A percentile compares a stretch with the other conserved stretches of the same genome.
Evolutionary conservation across 2,329 filamentous ascomycete species (phyloP).

Genomic region (Triangularia setosa): DNA sequence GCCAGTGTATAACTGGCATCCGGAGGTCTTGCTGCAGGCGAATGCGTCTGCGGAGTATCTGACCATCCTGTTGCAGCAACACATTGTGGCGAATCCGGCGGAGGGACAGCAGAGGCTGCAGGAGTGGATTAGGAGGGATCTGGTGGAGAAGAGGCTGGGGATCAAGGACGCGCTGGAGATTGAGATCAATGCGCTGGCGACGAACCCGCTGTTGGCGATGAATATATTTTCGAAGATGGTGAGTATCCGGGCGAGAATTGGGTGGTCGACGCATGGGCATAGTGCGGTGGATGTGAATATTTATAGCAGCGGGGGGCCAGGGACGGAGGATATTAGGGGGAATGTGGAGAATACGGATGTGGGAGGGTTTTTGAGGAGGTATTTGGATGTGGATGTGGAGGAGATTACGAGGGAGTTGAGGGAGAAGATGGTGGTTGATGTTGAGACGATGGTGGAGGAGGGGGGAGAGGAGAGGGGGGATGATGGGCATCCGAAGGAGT

Average conservation of each 20-base stretch:
- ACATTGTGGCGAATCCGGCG: conserved; percentile 43
- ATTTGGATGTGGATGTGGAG: conserved; percentile 75
- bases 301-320: conserved; percentile 71
- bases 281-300: conserved; percentile 94
- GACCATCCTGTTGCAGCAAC: conserved; percentile 55
- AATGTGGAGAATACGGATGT: conserved; percentile 96
- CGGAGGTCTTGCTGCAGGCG: conserved; percentile 67
- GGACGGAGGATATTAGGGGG: conserved; percentile 63
- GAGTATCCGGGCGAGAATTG: conserved; percentile 80
- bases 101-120: conserved; percentile 40
- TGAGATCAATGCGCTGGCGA: conserved; percentile 66
- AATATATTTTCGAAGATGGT: conserved; percentile 76
- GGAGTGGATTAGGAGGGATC: conserved; percentile 62
- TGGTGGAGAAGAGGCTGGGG: conserved; percentile 69
- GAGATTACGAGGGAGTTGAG: conserved; percentile 72
- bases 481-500: conserved; percentile 12
- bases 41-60: conserved; percentile 77
- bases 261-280: conserved; percentile 94
- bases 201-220: conserved; percentile 51
- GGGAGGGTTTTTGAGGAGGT: conserved; percentile 74
- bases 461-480: not conserved
- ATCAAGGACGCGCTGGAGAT: conserved; percentile 67
- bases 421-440: conserved; percentile 42
- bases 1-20: conserved; percentile 72
- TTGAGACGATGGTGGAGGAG: not conserved